These are phyloP conservation scores for Irpex sp. DNA, from an alignment of 1,284 basidiomycete species.

Conservation along the genomic window DNA sequence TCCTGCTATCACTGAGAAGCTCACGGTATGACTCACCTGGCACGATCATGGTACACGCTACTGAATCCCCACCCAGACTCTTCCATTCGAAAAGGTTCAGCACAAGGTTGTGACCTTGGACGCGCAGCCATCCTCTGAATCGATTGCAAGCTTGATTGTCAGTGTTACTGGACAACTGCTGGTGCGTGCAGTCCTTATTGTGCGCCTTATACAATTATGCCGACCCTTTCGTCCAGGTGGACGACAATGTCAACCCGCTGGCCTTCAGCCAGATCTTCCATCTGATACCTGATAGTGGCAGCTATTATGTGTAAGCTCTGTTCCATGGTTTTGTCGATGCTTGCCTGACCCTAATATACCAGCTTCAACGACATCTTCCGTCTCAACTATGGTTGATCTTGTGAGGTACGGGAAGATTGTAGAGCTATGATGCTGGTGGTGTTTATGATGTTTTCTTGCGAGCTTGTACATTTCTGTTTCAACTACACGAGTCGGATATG, in stretches of 20 bases:
- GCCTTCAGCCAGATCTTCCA: conserved; percentile 93
- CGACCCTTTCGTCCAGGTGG: conserved; percentile 50
- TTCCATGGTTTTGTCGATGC: not conserved
- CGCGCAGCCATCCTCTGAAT: conserved; percentile 79
- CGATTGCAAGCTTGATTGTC: conserved; percentile 71
- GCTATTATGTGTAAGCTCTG: conserved; percentile 80
- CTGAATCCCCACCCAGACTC: conserved; percentile 41
- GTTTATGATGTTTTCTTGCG: not conserved
- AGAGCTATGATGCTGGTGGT: not conserved
- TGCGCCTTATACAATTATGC: conserved; percentile 6
- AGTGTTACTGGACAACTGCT: conserved; percentile 85
- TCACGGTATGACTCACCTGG: conserved; percentile 51
- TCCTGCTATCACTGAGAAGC: conserved; percentile 71
- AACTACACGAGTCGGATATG: not conserved
- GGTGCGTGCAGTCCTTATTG: conserved; percentile 40
- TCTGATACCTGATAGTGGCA: conserved; percentile 72
- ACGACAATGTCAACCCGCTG: conserved; percentile 75
- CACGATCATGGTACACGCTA: not conserved
- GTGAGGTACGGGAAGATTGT: not conserved
- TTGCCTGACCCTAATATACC: conserved; percentile 2
- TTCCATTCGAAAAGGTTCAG: conserved; percentile 81
- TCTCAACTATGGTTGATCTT: conserved; percentile 57
- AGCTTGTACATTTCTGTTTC: not conserved
- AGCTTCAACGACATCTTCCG: conserved; percentile 90
- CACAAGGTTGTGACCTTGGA: conserved; percentile 87